Base-by-base conservation (phyloP, 2,329 filamentous ascomycete genomes). In the Ophiostoma sp. region DNA sequence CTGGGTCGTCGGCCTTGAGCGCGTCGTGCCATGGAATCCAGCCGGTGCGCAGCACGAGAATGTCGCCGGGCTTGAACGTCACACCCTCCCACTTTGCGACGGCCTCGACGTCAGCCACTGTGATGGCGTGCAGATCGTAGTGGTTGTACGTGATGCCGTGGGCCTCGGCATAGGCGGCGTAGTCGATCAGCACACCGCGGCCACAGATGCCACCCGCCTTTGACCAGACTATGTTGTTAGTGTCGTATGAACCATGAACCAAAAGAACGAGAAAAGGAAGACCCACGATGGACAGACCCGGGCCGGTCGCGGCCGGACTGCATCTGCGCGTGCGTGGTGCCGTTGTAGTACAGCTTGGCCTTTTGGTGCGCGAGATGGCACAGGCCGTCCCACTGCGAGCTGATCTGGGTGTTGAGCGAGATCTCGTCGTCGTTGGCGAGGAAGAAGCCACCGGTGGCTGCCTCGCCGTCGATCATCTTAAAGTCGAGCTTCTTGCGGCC, bases 11-110 rank as follows among this genome's bases (percentile, higher is more conserved):
- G 41, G 18, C 73, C 0, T 74, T 77, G 8, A 81, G 82, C 4
- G 76, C 76, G 72, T 86, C 79, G 69, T 89, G 84, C 11, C 82
- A 78, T 72, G 88, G 82, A 7, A 86, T 85, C 72, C 83, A 85
- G 0, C 89, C 89, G 1, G 84, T 87, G 18, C 89, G 82, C 27
- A 92, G 75, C 62, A 91, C 80, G 11, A 92, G 79, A 67, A 92
- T 84, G 70, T 91, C 88, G 5, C 89, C 89, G 2, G 66, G 83
- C 0, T 80, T 82, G 73, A 91, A 87, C 70, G 89, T 83, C 40
- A 90, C 79, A 0, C 84, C 84, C 72, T 90, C 86, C 47, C 83
- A 78, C 45, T 78, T 78, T 0, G 86, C 89, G 45, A 86, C 85
- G 8, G 82, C 80, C 67, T 84, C 82, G 0, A 92, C 80, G 0